Evolutionary conservation across 306 rosid species (phyloP).

Genomic region (Inga laurina): DNA sequence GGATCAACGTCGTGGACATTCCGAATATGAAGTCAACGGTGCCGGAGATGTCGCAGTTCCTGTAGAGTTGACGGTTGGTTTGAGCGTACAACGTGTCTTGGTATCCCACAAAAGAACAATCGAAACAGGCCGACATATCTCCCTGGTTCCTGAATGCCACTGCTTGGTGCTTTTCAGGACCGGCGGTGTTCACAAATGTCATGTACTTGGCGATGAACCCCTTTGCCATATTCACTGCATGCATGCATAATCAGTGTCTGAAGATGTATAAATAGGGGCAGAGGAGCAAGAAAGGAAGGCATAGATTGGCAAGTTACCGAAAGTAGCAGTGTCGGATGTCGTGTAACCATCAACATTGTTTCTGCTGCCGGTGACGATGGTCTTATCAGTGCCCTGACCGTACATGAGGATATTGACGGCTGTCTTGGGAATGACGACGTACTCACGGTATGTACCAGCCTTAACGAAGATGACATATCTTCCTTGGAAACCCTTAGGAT

Average conservation of each 20-base stretch:
- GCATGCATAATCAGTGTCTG: background rate
- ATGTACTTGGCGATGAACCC: slow-evolving; percentile 53
- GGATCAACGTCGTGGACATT: slow-evolving; percentile 43
- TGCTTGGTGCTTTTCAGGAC: slow-evolving; percentile 56
- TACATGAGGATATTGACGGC: slow-evolving; percentile 48
- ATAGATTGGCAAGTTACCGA: slow-evolving; percentile 36
- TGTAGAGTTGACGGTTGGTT: slow-evolving; percentile 54
- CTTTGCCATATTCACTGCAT: slow-evolving; percentile 39
- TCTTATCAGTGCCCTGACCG: slow-evolving; percentile 55
- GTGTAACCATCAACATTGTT: slow-evolving; percentile 32
- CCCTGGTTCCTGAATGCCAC: slow-evolving; percentile 64
- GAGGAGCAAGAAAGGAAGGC: background rate
- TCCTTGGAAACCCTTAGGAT: slow-evolving; percentile 38
- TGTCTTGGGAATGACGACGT: slow-evolving; percentile 29
- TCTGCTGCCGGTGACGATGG: slow-evolving; percentile 63
- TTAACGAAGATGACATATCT: slow-evolving; percentile 52
- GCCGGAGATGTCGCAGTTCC: slow-evolving; percentile 66
- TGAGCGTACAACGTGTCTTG: slow-evolving; percentile 61
- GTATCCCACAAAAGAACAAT: slow-evolving; percentile 50
- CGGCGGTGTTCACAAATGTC: slow-evolving; percentile 61
- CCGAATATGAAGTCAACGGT: slow-evolving; percentile 74
- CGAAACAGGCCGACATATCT: slow-evolving; percentile 44
- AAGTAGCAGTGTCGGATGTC: slow-evolving; percentile 54
- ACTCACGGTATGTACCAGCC: slow-evolving; percentile 52
- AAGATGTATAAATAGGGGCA: too few relatives aligned